Percentiles rank a stretch among this genome's conserved stretches.
These are phyloP conservation scores for Beauveria caledonica DNA, from an alignment of 2,329 filamentous ascomycete genomes.

Conservation along the genomic window DNA sequence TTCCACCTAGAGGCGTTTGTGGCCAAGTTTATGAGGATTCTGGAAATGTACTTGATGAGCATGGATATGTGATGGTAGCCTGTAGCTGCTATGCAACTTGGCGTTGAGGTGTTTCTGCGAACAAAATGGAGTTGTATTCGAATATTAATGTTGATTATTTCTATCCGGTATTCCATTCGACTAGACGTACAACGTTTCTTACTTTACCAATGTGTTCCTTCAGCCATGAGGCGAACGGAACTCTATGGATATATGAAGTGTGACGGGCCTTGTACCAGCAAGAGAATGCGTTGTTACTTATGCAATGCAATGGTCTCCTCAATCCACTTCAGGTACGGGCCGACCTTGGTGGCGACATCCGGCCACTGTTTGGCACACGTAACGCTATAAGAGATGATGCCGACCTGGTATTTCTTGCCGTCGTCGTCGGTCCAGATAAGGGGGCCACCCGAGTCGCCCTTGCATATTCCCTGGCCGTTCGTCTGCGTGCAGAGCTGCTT, in stretches of 20 bases:
- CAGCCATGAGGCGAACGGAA: not conserved
- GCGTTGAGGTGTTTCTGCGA: constrained; percentile 4
- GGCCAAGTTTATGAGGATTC: constrained; percentile 93
- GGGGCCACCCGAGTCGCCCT: constrained; percentile 6
- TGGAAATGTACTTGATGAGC: constrained; percentile 85
- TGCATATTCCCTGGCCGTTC: not conserved
- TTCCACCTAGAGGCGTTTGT: constrained; percentile 98
- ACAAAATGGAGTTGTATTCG: not conserved
- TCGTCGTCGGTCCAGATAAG: not conserved
- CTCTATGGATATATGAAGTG: not conserved
- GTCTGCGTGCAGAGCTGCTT: not conserved
- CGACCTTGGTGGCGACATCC: constrained; percentile 1
- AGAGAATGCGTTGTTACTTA: not conserved
- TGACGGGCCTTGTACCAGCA: too few relatives aligned
- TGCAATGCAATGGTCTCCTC: not conserved
- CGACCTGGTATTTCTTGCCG: not conserved
- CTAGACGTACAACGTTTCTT: too few relatives aligned
- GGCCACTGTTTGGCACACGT: not conserved
- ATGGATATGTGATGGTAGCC: constrained; percentile 55
- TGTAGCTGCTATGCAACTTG: not conserved
- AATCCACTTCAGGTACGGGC: not conserved
- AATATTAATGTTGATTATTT: not conserved
- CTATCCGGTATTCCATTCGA: too few relatives aligned
- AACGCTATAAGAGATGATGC: not conserved
- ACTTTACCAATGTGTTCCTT: not conserved